Base-by-base conservation (phyloP, 257 asterid genomes). In the Thymus mandschuricus region DNA sequence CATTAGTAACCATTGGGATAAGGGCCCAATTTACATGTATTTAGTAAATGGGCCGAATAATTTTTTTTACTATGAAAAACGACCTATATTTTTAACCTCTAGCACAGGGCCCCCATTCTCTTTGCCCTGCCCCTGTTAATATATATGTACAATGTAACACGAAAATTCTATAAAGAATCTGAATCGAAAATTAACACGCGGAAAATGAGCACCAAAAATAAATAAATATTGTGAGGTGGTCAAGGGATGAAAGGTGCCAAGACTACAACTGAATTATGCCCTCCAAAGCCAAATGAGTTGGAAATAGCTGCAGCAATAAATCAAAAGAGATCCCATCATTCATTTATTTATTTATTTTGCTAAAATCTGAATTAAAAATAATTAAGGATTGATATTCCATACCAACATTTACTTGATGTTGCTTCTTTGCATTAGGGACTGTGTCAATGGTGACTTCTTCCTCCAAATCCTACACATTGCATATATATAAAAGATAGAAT, bases 401-500 rank as follows among this genome's bases (percentile, higher is more conserved):
- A 66, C 71, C 71, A 13, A 66, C 60, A 5, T 66, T 66, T 13
- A 66, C 48, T 49, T 66, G 15, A 49, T 66, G 71, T 31, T 46
- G 48, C 15, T 66, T 66, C 33, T 66, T 66, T 0, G 49, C 71
- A 66, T 66, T 49, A 3, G 71, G 71, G 48, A 66, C 60, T 3
- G 71, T 66, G 21, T 66, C 71, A 2, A 66, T 66, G 4, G 60
- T 66, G 1, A 66, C 71, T 6, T 13, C 10, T 4, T 34, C 2
- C 71, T 66, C 71, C 71, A 66, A 66, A 1, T 66, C 71, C 70
- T 66, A 34, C 48, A 66, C 31, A 29, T 8, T 6, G 3, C 35
- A 33, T 33, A 33, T 3, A 33, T 33, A 33, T 3, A 12, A 66
- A 43, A 62, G 15, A 0, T 62, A 21, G 6, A 12, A 29, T 43